Evolutionary conservation across 305 asterid genomes (phyloP).

Genomic region (Fraxinus dipetala): DNA sequence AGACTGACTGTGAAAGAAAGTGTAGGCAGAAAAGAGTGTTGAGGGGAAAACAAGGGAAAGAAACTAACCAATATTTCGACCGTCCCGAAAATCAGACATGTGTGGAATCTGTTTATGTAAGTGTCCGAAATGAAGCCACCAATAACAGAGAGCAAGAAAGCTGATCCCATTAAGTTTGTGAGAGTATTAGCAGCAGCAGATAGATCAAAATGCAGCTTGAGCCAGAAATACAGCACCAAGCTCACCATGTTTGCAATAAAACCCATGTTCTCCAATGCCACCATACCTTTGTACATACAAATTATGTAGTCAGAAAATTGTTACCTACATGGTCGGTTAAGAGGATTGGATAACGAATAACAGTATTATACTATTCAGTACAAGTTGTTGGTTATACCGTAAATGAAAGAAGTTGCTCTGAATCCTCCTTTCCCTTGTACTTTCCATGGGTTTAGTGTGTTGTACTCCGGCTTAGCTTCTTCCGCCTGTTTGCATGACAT

Average conservation of each 20-base stretch:
- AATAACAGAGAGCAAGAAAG: slow-evolving; percentile 64
- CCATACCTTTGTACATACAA: background rate
- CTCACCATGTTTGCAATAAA: background rate
- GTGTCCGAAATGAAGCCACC: slow-evolving; percentile 87
- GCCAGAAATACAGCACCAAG: slow-evolving; percentile 44
- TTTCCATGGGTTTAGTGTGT: slow-evolving; percentile 12
- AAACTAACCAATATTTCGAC: slow-evolving; percentile 56
- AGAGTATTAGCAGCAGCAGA: slow-evolving; percentile 59
- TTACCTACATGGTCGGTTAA: background rate
- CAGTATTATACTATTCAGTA: background rate
- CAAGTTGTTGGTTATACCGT: background rate
- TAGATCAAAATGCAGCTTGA: slow-evolving; percentile 44
- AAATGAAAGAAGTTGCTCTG: background rate
- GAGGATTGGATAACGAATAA: background rate
- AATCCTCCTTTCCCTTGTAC: background rate
- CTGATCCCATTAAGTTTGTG: slow-evolving; percentile 77
- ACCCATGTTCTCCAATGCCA: background rate
- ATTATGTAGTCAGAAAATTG: too few species aligned
- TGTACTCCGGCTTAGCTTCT: slow-evolving; percentile 35
- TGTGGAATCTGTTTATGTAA: slow-evolving; percentile 51
- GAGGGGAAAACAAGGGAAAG: background rate
- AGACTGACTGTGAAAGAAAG: background rate
- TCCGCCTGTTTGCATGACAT: slow-evolving; percentile 32
- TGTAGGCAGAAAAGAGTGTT: too few species aligned
- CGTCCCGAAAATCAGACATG: slow-evolving; percentile 57